Percentiles rank a stretch among this genome's conserved stretches.
phyloP scores from a whole-genome alignment of 2,329 filamentous ascomycete genomes.

The Talaromyces rugulosus region DNA sequence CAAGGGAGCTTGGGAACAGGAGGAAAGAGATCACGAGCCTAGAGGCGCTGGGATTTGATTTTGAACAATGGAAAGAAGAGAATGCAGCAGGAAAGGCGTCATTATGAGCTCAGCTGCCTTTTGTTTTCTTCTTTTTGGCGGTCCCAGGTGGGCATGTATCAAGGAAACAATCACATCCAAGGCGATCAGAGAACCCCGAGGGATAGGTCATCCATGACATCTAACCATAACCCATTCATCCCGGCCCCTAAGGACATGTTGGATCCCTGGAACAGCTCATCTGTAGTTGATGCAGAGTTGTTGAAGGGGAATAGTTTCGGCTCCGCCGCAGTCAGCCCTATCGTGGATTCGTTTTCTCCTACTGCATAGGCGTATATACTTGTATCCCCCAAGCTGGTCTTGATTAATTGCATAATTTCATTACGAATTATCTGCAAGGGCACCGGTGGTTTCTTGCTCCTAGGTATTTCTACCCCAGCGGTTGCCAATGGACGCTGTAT shows the following conservation, averaged over 20 bases:
- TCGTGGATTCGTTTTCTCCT: background rate
- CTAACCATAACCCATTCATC: slow-evolving; percentile 9
- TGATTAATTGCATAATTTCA: background rate
- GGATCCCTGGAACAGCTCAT: background rate
- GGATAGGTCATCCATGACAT: slow-evolving; percentile 12
- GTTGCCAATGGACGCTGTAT: background rate
- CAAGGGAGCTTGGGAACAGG: background rate
- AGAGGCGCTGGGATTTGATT: background rate
- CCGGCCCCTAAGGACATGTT: background rate
- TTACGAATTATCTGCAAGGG: background rate
- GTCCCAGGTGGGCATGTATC: background rate
- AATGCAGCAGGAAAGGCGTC: background rate
- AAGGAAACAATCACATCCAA: background rate
- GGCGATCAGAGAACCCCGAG: slow-evolving; percentile 12
- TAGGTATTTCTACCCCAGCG: background rate
- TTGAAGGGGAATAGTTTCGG: background rate
- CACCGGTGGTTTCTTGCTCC: background rate
- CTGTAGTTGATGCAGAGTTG: background rate
- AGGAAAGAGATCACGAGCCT: background rate
- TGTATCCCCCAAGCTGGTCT: slow-evolving; percentile 3
- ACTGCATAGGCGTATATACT: slow-evolving; percentile 6
- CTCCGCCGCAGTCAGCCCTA: background rate
- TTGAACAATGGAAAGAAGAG: background rate
- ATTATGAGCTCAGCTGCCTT: background rate
- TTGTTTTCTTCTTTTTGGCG: background rate